Percentiles rank a stretch among this genome's conserved stretches.
Conservation (phyloP, 2,329 filamentous ascomycete species). For the Calonectria fujianensis region DNA sequence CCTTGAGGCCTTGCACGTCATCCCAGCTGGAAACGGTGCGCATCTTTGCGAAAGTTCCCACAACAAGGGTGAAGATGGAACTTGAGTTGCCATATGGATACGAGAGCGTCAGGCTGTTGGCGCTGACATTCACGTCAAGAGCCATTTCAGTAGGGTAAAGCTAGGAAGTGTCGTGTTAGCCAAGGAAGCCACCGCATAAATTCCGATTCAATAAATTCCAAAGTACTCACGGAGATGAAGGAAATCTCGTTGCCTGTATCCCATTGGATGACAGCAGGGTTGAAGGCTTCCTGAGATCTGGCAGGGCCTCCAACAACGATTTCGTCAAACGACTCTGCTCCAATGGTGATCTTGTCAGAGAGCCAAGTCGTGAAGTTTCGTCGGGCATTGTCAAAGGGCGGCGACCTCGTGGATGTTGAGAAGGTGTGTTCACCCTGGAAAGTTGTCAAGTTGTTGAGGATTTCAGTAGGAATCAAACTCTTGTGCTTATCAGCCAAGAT, state of each 20-base stretch:
- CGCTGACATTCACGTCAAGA: constrained; percentile 39
- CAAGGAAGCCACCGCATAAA: constrained; percentile 55
- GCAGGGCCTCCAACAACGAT: constrained; percentile 73
- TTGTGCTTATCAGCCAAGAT: constrained; percentile 71
- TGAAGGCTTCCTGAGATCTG: constrained; percentile 71
- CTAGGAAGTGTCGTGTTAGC: constrained; percentile 56
- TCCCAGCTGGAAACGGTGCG: constrained; percentile 66
- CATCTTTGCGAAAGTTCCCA: constrained; percentile 67
- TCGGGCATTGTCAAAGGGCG: constrained; percentile 73
- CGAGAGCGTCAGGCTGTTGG: constrained; percentile 65
- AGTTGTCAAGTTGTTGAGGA: constrained; percentile 63
- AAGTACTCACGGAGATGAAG: constrained; percentile 51
- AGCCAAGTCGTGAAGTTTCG: constrained; percentile 78
- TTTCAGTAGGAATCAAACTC: constrained; percentile 64
- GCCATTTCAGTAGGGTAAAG: constrained; percentile 61
- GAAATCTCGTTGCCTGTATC: constrained; percentile 61
- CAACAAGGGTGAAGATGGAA: constrained; percentile 70
- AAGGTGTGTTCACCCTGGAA: constrained; percentile 74
- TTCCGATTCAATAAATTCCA: background rate
- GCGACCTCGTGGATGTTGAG: constrained; percentile 71
- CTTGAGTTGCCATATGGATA: constrained; percentile 72
- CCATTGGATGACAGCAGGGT: constrained; percentile 78
- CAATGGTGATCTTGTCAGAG: constrained; percentile 74
- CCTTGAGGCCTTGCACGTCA: constrained; percentile 68
- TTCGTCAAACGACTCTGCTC: constrained; percentile 75